phyloP scores from a whole-genome alignment of 805 yeast species.

The Suhomyces faveliae region DNA sequence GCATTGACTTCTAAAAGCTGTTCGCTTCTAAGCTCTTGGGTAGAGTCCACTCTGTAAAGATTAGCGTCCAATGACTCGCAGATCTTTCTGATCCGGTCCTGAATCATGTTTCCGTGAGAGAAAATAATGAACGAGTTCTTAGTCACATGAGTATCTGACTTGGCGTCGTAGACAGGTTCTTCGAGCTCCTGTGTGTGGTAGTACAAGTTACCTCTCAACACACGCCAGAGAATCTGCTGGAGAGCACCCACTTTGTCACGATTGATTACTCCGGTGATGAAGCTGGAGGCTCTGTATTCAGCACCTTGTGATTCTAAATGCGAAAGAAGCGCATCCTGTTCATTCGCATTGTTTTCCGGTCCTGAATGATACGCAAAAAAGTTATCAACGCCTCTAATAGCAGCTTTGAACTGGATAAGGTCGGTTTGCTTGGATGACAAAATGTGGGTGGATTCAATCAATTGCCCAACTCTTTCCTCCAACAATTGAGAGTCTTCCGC shows the following conservation, averaged over 20 bases:
- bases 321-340: constrained; percentile 36
- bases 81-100: constrained; percentile 72
- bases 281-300: constrained; percentile 31
- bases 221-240: constrained; percentile 87
- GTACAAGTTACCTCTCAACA: constrained; percentile 86
- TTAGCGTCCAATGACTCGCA: constrained; percentile 89
- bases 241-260: constrained; percentile 67
- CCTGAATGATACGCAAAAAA: constrained; percentile 28
- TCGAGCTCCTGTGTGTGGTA: constrained; percentile 71
- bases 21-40: constrained; percentile 26
- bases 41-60: constrained; percentile 57
- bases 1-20: constrained; percentile 28
- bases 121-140: constrained; percentile 86
- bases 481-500: constrained; percentile 59
- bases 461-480: constrained; percentile 72
- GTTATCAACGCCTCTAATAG: constrained; percentile 35
- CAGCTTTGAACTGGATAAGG: constrained; percentile 66
- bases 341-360: constrained; percentile 20
- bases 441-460: constrained; percentile 65
- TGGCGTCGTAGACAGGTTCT: constrained; percentile 64
- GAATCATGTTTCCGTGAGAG: constrained; percentile 81
- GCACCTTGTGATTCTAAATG: constrained; percentile 38
- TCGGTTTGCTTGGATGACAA: constrained; percentile 62
- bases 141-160: constrained; percentile 53
- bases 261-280: constrained; percentile 79